phyloP scores from a whole-genome alignment of 129 eudicot species.

The Centella asiatica region DNA sequence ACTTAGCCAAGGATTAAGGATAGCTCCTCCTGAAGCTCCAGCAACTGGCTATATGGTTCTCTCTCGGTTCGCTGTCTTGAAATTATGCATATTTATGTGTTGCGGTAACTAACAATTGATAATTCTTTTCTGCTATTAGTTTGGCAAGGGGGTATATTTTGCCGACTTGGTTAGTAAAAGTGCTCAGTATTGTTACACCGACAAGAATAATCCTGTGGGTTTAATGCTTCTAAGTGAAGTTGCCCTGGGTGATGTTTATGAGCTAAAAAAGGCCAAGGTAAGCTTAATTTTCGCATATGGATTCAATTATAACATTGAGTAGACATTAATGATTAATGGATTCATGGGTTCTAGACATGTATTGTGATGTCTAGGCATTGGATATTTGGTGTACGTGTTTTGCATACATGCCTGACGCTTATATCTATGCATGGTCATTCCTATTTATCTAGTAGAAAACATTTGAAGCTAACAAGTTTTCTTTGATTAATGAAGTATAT shows the following conservation, averaged over 20 bases:
- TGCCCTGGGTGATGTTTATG: conserved; percentile 77
- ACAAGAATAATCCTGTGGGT: conserved; percentile 76
- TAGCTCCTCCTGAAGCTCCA: conserved; percentile 99
- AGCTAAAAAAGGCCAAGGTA: conserved; percentile 79
- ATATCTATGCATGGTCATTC: background rate
- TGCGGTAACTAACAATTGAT: background rate
- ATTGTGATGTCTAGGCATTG: background rate
- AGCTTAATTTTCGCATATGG: background rate
- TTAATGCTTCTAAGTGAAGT: conserved; percentile 93
- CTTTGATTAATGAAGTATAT: conserved; percentile 38
- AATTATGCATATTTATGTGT: background rate
- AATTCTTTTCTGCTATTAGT: conserved; percentile 35
- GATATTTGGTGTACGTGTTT: background rate
- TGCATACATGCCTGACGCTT: background rate
- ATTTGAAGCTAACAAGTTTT: background rate
- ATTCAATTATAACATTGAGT: background rate
- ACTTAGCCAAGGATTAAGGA: conserved; percentile 89
- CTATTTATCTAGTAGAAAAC: background rate
- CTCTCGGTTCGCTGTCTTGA: conserved; percentile 1
- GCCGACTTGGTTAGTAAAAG: conserved; percentile 98
- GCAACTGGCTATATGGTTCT: conserved; percentile 94
- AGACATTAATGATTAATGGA: background rate
- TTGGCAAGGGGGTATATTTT: conserved; percentile 95
- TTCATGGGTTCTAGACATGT: background rate
- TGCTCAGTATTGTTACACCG: conserved; percentile 94